Base-by-base conservation (phyloP, 805 yeast genomes). In the Candida incommunis region DNA sequence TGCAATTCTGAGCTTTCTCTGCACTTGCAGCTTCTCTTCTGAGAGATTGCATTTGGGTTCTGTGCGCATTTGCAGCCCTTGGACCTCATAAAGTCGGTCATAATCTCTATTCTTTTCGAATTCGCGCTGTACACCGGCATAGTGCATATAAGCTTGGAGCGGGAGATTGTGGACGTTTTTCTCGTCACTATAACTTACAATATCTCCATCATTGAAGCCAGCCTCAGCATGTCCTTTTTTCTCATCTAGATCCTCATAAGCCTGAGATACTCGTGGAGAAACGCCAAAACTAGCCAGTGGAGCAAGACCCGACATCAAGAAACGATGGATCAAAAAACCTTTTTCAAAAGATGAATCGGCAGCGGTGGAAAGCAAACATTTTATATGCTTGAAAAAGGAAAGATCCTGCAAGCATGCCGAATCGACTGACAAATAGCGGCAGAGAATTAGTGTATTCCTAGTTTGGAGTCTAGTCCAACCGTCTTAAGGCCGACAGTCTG, bases 71-170 rank as follows among this genome's bases (percentile, higher is more conserved):
- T 25, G 27, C 7, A 7, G 11, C 7, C 27, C 13, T 25, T 25
- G 27, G 13, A 25, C 13, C 27, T 25, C 27, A 25, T 25, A 25
- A 7, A 25, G 27, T 25, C 13, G 7, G 13, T 25, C 27, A 13
- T 9, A 25, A 13, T 52, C 55, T 7, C 31, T 22, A 3, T 43
- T 23, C n/a, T 45, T 23, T 27, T 53, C 56, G 41, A 34, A 50
- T 3, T 41, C 48, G 22, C 56, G 55, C 48, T 53, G 56, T 16
- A 50, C 50, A 4, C 18, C 24, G 1, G 56, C 56, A 22, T 53
- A 53, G 50, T 53, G 45, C 9, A 18, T 26, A 40, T 50, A 53
- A 21, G 35, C 50, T 43, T 43, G 43, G 15, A 48, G 29, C 9
- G 56, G 56, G 4, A 49, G 48, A 42, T 46, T 34, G 42, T 50